These are phyloP conservation scores for Cnidoscolus chayamansa DNA, from an alignment of 441 rosid genomes.

Conservation along the genomic window DNA sequence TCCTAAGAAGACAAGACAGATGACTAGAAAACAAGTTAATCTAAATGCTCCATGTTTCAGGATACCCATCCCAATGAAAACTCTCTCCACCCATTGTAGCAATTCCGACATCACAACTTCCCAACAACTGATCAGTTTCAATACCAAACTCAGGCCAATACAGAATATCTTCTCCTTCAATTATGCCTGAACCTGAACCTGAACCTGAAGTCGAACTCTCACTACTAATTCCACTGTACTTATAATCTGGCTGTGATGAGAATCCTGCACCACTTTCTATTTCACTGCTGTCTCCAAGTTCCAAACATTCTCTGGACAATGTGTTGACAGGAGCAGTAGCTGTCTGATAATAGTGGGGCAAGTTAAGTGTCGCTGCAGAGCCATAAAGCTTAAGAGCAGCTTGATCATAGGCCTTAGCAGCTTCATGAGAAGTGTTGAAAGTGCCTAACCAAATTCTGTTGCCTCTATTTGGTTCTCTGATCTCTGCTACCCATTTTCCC, in stretches of 20 bases:
- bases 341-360: slow-evolving; percentile 27
- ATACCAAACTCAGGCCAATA: slow-evolving; percentile 20
- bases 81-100: slow-evolving; percentile 9
- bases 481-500: slow-evolving; percentile 98
- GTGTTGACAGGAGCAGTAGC: neutral
- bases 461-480: slow-evolving; percentile 78
- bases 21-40: too few species aligned
- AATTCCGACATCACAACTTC: neutral
- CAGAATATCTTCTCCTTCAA: slow-evolving; percentile 1
- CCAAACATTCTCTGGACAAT: neutral
- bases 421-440: slow-evolving; percentile 65
- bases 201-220: slow-evolving; percentile 1
- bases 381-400: slow-evolving; percentile 81
- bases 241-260: neutral
- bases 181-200: neutral
- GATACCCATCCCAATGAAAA: slow-evolving; percentile 18
- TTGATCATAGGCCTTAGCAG: slow-evolving; percentile 75
- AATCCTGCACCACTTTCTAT: neutral
- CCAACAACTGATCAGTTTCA: slow-evolving; percentile 9
- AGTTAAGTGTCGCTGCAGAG: slow-evolving; percentile 57
- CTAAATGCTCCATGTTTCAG: slow-evolving; percentile 24
- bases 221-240: neutral
- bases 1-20: neutral
- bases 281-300: neutral
- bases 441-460: slow-evolving; percentile 91